Evolutionary conservation across 2,329 filamentous ascomycete species (phyloP).

Genomic region (Cytospora piceae): DNA sequence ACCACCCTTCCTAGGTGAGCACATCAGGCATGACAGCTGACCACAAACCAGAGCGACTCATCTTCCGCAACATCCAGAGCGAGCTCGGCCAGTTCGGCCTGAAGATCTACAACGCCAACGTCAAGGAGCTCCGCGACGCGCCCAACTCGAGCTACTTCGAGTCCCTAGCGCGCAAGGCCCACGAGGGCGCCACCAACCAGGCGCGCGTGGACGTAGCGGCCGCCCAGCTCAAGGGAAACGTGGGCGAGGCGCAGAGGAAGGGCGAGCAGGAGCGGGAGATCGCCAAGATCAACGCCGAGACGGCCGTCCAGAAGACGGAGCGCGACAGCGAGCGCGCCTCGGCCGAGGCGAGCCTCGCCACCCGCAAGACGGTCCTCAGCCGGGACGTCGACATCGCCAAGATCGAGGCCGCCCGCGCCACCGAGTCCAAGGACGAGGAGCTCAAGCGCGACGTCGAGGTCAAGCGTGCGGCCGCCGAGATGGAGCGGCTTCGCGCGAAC

Average conservation of each 20-base stretch:
- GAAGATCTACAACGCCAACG: constrained; percentile 72
- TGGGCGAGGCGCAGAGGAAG: constrained; percentile 77
- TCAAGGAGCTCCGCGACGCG: constrained; percentile 86
- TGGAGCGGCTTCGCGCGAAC: constrained; percentile 76
- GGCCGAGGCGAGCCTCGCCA: constrained; percentile 76
- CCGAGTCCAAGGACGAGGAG: constrained; percentile 78
- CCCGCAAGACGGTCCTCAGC: constrained; percentile 71
- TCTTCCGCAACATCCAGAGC: constrained; percentile 74
- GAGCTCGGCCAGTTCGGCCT: constrained; percentile 83
- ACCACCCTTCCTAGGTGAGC: no score
- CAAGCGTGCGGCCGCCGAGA: constrained; percentile 77
- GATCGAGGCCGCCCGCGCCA: constrained; percentile 72
- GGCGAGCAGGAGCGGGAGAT: constrained; percentile 84
- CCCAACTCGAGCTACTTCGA: constrained; percentile 82
- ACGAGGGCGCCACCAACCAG: constrained; percentile 84
- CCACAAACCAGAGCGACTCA: constrained; percentile 57
- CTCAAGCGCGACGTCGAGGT: constrained; percentile 77
- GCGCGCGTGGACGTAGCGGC: constrained; percentile 70
- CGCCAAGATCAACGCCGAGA: constrained; percentile 85
- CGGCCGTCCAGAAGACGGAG: constrained; percentile 63
- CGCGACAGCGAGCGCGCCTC: constrained; percentile 79
- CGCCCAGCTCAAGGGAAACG: constrained; percentile 67
- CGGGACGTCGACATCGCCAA: constrained; percentile 76
- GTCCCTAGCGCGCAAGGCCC: constrained; percentile 79
- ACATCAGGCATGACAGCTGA: background rate